Evolutionary conservation across 441 rosid species (phyloP).

Genomic region (Rhodomyrtus psidioides): DNA sequence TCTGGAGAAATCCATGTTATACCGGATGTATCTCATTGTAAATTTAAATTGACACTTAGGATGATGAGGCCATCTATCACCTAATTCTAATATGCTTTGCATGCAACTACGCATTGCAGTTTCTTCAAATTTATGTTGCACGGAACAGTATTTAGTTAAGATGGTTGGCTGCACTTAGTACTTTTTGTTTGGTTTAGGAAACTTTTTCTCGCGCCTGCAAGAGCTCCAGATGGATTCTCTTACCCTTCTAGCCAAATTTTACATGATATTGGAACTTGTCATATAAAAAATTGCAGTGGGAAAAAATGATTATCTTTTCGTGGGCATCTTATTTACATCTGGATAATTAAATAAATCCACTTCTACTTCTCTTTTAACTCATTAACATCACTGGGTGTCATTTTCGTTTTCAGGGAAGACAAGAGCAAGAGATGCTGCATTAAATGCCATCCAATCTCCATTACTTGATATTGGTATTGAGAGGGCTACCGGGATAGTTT

Average conservation of each 20-base stretch:
- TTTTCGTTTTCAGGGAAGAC: slow-evolving; percentile 54
- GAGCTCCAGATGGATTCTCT: neutral
- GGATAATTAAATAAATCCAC: neutral
- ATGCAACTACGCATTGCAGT: neutral
- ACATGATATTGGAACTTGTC: neutral
- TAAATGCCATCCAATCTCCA: slow-evolving; percentile 96
- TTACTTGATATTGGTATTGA: slow-evolving; percentile 90
- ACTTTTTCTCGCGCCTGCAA: neutral
- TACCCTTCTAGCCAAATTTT: neutral
- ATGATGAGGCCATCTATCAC: neutral
- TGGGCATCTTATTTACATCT: neutral
- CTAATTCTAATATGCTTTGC: neutral
- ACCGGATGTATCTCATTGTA: neutral
- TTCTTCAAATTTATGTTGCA: too few species aligned
- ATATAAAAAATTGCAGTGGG: neutral
- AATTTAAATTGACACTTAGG: neutral
- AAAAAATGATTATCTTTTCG: neutral
- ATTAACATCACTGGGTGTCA: neutral
- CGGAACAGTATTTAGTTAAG: neutral
- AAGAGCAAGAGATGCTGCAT: slow-evolving; percentile 97
- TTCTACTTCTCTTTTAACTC: neutral
- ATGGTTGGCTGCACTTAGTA: neutral
- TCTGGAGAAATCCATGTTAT: neutral
- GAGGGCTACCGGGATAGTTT: slow-evolving; percentile 97
- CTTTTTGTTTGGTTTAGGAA: neutral